Conservation (phyloP, 2,329 filamentous ascomycete genomes). For the Ceratocystis cacaofunesta region DNA sequence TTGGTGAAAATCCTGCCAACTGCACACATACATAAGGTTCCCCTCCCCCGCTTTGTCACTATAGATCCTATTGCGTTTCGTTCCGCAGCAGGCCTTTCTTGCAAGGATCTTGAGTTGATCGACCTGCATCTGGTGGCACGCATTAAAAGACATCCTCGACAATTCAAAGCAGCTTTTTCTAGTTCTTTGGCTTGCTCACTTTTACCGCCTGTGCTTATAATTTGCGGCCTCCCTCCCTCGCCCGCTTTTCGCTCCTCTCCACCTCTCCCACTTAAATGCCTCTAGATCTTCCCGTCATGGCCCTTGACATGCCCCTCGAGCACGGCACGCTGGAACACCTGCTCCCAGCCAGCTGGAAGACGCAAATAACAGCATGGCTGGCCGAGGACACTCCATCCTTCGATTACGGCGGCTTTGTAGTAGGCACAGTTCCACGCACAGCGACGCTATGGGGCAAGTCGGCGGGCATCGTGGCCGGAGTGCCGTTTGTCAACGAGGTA, state of each 20-base stretch:
- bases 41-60: not conserved
- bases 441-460: conserved; percentile 57
- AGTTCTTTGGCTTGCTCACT: too few species aligned
- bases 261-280: not conserved
- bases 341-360: conserved; percentile 73
- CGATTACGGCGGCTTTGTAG: conserved; percentile 95
- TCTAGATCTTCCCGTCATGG: conserved; percentile 13
- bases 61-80: not conserved
- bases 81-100: not conserved
- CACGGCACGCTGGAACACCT: conserved; percentile 47
- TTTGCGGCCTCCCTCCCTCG: not conserved
- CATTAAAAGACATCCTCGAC: not conserved
- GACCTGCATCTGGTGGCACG: not conserved
- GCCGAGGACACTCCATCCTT: conserved; percentile 93
- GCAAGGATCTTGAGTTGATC: not conserved
- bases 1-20: not conserved
- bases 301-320: conserved; percentile 17
- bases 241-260: not conserved
- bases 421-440: conserved; percentile 52
- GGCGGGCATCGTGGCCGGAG: conserved; percentile 70
- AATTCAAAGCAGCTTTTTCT: too few species aligned
- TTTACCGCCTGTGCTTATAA: too few species aligned
- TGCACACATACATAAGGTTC: not conserved
- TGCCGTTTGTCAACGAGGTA: conserved; percentile 91
- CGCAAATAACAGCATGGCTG: conserved; percentile 68